Evolutionary conservation across 345 rosid species (phyloP).

Genomic region (Geranium rotundifolium): DNA sequence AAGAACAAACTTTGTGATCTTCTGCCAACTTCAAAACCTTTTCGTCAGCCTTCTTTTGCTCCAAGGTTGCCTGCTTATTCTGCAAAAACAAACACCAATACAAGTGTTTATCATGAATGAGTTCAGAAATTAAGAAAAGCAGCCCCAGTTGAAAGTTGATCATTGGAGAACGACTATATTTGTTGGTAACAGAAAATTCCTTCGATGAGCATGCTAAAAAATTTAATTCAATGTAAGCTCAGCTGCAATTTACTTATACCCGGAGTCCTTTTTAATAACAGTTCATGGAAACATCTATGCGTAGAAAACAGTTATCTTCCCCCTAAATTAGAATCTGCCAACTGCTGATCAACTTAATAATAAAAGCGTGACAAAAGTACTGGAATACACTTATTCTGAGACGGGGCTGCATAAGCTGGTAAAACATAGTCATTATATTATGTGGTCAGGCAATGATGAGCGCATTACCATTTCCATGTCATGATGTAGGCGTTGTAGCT

Average conservation of each 20-base stretch:
- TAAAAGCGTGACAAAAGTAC: background rate
- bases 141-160: too few relatives aligned
- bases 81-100: conserved; percentile 12
- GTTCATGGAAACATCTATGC: background rate
- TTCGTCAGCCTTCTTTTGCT: conserved; percentile 61
- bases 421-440: background rate
- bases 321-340: too few relatives aligned
- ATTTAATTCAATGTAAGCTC: background rate
- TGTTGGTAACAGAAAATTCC: background rate
- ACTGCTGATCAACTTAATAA: background rate
- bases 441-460: background rate
- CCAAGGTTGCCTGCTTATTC: conserved; percentile 59
- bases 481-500: conserved; percentile 24
- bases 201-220: too few relatives aligned
- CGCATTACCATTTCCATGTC: conserved; percentile 38
- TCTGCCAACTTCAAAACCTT: conserved; percentile 43
- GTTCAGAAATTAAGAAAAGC: background rate
- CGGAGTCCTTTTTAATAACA: background rate
- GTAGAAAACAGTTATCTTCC: background rate
- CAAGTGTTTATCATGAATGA: background rate
- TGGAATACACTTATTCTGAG: background rate
- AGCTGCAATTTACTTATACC: background rate
- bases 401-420: background rate
- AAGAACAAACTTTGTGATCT: conserved; percentile 45
- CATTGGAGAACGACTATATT: background rate